These are phyloP conservation scores for Gnomoniopsis smithogilvyi DNA, from an alignment of 2,329 filamentous ascomycete species.

Conservation along the genomic window DNA sequence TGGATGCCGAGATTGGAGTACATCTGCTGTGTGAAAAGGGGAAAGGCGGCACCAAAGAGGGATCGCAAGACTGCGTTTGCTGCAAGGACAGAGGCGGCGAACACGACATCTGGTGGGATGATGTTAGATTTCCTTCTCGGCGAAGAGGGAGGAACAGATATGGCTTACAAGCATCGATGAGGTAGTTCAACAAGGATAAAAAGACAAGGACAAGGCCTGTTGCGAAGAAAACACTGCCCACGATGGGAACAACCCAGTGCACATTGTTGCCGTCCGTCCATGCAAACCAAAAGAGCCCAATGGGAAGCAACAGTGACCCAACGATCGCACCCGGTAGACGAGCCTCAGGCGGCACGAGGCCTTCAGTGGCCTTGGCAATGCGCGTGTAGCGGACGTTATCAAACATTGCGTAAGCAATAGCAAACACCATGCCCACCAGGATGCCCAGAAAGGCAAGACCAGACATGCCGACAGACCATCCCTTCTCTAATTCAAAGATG, in stretches of 20 bases:
- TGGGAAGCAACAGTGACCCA: conserved; percentile 59
- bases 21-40: conserved; percentile 46
- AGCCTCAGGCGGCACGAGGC: conserved; percentile 63
- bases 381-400: conserved; percentile 54
- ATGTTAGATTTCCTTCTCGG: conserved; percentile 22
- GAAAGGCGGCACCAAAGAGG: conserved; percentile 55
- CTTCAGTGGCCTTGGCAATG: conserved; percentile 40
- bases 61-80: conserved; percentile 56
- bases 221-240: conserved; percentile 31
- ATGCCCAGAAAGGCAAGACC: conserved; percentile 68
- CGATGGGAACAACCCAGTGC: conserved; percentile 46
- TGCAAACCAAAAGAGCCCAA: conserved; percentile 66
- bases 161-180: conserved; percentile 43
- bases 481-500: conserved; percentile 59
- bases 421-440: conserved; percentile 61
- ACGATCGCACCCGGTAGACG: conserved; percentile 60
- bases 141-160: neutral
- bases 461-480: conserved; percentile 57
- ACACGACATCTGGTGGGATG: conserved; percentile 40
- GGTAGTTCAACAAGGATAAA: conserved; percentile 49
- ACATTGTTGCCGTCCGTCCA: conserved; percentile 58
- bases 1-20: conserved; percentile 16
- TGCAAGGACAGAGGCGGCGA: conserved; percentile 56
- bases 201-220: conserved; percentile 49
- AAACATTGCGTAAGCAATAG: conserved; percentile 51